phyloP scores from a whole-genome alignment of 2,329 filamentous ascomycete species.

The Dactylonectria estremocensis region DNA sequence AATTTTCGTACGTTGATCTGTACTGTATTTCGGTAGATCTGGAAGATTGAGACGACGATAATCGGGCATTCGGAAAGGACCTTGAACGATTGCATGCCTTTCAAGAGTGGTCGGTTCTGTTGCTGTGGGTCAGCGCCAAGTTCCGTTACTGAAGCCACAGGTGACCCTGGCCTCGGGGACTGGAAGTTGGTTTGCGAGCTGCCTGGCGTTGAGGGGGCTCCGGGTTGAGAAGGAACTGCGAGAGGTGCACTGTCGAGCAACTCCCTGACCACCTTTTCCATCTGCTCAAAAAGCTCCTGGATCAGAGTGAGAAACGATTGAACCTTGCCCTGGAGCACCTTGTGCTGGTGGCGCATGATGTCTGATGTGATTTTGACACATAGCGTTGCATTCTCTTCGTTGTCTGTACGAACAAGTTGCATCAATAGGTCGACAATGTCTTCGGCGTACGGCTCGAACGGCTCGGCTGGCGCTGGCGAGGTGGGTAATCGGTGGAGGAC shows the following conservation, averaged over 20 bases:
- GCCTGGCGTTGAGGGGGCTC: constrained; percentile 77
- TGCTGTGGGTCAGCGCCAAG: constrained; percentile 86
- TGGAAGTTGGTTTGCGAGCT: constrained; percentile 82
- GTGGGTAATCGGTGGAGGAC: constrained; percentile 90
- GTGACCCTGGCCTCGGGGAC: constrained; percentile 91
- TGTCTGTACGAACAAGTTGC: constrained; percentile 89
- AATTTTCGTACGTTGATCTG: constrained; percentile 90
- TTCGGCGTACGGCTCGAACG: constrained; percentile 88
- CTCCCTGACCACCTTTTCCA: constrained; percentile 94
- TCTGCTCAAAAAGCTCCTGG: constrained; percentile 94
- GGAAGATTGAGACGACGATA: constrained; percentile 98
- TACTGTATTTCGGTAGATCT: constrained; percentile 87
- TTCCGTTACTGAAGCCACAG: constrained; percentile 85
- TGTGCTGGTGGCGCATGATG: constrained; percentile 92
- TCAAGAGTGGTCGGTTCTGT: constrained; percentile 84
- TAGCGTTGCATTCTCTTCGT: constrained; percentile 98
- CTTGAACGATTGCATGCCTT: constrained; percentile 99
- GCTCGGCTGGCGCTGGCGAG: constrained; percentile 79
- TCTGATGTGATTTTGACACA: constrained; percentile 99
- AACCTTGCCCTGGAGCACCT: constrained; percentile 83
- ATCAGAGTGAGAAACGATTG: constrained; percentile 93
- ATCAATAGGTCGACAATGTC: constrained; percentile 94
- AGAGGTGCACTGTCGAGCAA: constrained; percentile 87
- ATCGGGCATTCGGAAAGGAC: constrained; percentile 98
- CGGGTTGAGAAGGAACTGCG: constrained; percentile 65